Base-by-base conservation (phyloP, 2,329 filamentous ascomycete species). In the Monosporascus sp. region DNA sequence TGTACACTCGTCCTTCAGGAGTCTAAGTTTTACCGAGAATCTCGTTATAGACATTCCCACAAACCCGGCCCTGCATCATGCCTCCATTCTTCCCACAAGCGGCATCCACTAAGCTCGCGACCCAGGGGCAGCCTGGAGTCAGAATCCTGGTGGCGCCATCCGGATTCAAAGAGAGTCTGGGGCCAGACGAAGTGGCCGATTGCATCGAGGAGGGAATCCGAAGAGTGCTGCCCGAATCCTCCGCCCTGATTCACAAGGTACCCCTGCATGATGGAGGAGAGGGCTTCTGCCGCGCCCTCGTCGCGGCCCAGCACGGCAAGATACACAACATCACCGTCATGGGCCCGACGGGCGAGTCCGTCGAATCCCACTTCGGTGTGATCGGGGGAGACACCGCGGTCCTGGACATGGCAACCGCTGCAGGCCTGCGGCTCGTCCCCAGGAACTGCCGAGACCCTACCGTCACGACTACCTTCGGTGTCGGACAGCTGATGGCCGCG, bases 231-330 rank as follows among this genome's bases (percentile, higher is more conserved):
- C 70, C 71, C n/a, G 64, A 69, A 39, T 72, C 75, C 17, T 59
- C 65, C 1, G 44, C 48, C 17, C 39, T 50, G 7, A 62, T 79
- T 39, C 72, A 66, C 49, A 80, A 79, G 59, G 72, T 77, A 3
- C 77, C 78, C 11, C 66, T 81, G 8, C 74, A 78, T 3, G 78
- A 81, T 58, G 78, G 77, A 3, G 77, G 78, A 50, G 77, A 81
- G 54, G 77, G 78, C 3, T 80, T 80, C 58, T 74, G 74, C 18
- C 65, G 67, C 7, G 75, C 75, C 18, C 62, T 81, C 15, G 72
- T 78, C 14, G 65, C 68, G 38, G 69, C 72, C 4, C 75, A 75
- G 1, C 63, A 64, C 3, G 78, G 78, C 4, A 55, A 64, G 9
- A 61, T 78, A 24, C 63, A 69, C 18, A 55, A 65, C 0, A 45